Conservation (phyloP, 2,329 filamentous ascomycete species). For the Eutypella sp. region DNA sequence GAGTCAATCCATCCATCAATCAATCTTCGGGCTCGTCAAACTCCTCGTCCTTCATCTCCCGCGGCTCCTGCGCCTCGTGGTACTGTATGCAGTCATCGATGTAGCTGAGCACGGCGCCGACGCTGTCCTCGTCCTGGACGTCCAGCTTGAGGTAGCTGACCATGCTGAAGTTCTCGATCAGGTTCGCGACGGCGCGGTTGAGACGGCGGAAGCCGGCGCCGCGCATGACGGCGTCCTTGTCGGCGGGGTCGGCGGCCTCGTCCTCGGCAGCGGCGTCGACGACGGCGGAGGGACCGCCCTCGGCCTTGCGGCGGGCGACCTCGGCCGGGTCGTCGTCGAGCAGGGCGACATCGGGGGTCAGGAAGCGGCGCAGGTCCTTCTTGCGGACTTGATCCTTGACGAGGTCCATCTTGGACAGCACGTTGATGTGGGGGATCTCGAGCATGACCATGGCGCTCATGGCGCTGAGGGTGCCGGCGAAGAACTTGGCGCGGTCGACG, state of each 20-base stretch:
- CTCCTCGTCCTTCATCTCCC: constrained; percentile 28
- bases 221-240: constrained; percentile 68
- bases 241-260: constrained; percentile 56
- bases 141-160: constrained; percentile 91
- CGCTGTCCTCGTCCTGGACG: constrained; percentile 86
- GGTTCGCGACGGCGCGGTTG: constrained; percentile 79
- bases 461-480: constrained; percentile 87
- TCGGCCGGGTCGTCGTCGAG: constrained; percentile 74
- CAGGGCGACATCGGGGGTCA: constrained; percentile 78
- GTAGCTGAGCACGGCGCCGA: constrained; percentile 59
- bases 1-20: no score
- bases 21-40: constrained; percentile 19
- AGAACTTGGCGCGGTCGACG: constrained; percentile 94
- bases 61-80: constrained; percentile 30
- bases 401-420: constrained; percentile 96
- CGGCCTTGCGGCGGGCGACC: constrained; percentile 34
- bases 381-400: constrained; percentile 84
- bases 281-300: constrained; percentile 11
- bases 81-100: constrained; percentile 45
- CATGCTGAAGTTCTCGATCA: constrained; percentile 98
- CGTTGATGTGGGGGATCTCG: constrained; percentile 93
- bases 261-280: constrained; percentile 38
- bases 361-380: constrained; percentile 82
- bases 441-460: constrained; percentile 99
- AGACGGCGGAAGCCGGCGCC: constrained; percentile 77